Conservation (phyloP, 2,329 filamentous ascomycete genomes). For the Apiospora phragmitis region DNA sequence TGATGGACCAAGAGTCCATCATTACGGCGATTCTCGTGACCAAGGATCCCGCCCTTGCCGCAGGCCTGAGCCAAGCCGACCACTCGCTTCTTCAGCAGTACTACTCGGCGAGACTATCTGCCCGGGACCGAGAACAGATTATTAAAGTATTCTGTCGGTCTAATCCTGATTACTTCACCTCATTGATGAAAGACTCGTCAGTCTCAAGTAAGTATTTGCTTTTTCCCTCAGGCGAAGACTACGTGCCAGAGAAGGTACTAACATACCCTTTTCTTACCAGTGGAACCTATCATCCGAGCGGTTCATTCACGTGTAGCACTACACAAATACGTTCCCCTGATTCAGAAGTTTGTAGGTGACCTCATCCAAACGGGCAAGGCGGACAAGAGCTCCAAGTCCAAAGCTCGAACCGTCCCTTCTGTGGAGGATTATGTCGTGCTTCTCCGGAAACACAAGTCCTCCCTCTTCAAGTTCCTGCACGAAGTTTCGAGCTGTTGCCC, state of each 20-base stretch:
- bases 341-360: constrained; percentile 69
- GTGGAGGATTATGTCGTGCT: constrained; percentile 73
- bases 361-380: constrained; percentile 62
- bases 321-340: constrained; percentile 65
- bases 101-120: constrained; percentile 67
- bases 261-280: background rate
- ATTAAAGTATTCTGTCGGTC: constrained; percentile 65
- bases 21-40: constrained; percentile 62
- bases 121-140: constrained; percentile 73
- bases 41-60: constrained; percentile 43
- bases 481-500: constrained; percentile 68
- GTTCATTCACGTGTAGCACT: constrained; percentile 74
- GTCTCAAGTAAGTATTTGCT: constrained; percentile 58
- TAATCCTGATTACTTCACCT: constrained; percentile 72
- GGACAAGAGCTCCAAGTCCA: constrained; percentile 33
- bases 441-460: constrained; percentile 61
- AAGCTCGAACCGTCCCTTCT: constrained; percentile 47
- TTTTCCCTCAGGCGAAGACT: background rate
- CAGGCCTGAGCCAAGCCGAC: constrained; percentile 56
- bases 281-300: constrained; percentile 65
- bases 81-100: constrained; percentile 69
- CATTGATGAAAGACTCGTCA: constrained; percentile 63
- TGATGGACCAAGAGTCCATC: constrained; percentile 56
- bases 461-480: constrained; percentile 71
- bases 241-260: background rate